These are phyloP conservation scores for Lentithecium fluviatile DNA, from an alignment of 495 filamentous ascomycete genomes.

Conservation along the genomic window DNA sequence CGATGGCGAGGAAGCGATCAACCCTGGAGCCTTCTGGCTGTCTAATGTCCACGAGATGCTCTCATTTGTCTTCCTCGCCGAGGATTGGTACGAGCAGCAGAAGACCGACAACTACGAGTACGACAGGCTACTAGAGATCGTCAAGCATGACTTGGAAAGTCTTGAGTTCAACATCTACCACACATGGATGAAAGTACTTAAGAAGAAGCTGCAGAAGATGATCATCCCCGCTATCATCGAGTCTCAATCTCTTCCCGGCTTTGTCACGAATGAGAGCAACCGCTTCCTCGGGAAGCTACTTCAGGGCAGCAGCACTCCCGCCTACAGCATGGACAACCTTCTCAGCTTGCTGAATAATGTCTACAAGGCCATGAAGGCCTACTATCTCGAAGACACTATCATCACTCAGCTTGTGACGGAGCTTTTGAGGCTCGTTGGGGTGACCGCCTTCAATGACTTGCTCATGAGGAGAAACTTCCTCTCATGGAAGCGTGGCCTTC, in stretches of 20 bases:
- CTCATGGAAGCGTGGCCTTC: conserved; percentile 97
- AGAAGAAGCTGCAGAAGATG: conserved; percentile 99
- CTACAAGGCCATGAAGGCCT: conserved; percentile 97
- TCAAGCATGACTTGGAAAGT: conserved; percentile 97
- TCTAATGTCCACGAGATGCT: conserved; percentile 99
- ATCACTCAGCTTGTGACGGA: conserved; percentile 94
- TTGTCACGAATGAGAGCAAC: conserved; percentile 97
- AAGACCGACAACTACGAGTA: conserved; percentile 99
- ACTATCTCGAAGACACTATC: conserved; percentile 93
- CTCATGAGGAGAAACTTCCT: conserved; percentile 98
- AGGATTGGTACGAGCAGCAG: conserved; percentile 99
- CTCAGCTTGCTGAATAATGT: conserved; percentile 95
- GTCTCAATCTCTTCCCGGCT: conserved; percentile 95
- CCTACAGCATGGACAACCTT: conserved; percentile 98
- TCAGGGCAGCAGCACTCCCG: conserved; percentile 79
- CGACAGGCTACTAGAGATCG: conserved; percentile 94
- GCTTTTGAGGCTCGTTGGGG: conserved; percentile 87
- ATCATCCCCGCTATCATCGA: conserved; percentile 99
- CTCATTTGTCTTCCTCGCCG: conserved; percentile 97
- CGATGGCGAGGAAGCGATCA: conserved; percentile 95
- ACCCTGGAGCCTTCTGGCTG: conserved; percentile 97
- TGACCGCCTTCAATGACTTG: conserved; percentile 98
- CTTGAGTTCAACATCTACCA: conserved; percentile 99
- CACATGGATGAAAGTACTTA: conserved; percentile 99
- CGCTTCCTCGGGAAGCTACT: conserved; percentile 96